Base-by-base conservation (phyloP, 192 early-diverging fungal genomes). In the Glomus cerebriforme region DNA sequence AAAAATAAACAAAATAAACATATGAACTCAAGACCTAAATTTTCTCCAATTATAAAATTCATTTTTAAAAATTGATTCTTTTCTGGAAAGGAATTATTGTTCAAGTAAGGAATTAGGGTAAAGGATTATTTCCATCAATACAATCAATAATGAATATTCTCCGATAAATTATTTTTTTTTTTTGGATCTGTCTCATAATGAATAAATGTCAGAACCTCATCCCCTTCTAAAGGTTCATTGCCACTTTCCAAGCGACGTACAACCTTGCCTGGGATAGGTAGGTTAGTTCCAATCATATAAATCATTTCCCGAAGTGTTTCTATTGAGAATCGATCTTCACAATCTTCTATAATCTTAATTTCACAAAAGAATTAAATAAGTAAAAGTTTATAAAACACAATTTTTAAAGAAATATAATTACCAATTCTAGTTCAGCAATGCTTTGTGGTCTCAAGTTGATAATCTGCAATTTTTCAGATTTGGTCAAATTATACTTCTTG, bases 311-410 rank as follows among this genome's bases (percentile, higher is more conserved):
- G 19, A 34, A 75, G 39, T 15, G 22, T 35, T 17, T 75, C 73
- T 17, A 35, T 75, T 10, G 17, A 1, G 35, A 59, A 59, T 37
- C 73, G n/a, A 39, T 75, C 73, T 62, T 75, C 73, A 43, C 58
- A 75, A 75, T 75, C 73, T 60, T 75, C 73, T 60, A 75, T 75
- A 24, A 75, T 75, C 73, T 75, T 59, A 35, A 37, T 60, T n/a
- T 8, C 2, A 8, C 26, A 58, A 29, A 29, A 31, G 7, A 47
- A 31, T 17, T 31, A 59, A 54, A 13, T 59, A 54, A 13, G 5
- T 24, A 26, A 32, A 37, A 68, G 47, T 19, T 13, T 19, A 19
- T 8, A 73, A 54, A 22, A 35, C 22, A 27, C 19, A 31, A 35
- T 32, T 26, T 8, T 39, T 60, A 32, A 9, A n/a, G 17, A 12